phyloP scores from a whole-genome alignment of 1,284 basidiomycete genomes.

The Hemileia vastatrix region DNA sequence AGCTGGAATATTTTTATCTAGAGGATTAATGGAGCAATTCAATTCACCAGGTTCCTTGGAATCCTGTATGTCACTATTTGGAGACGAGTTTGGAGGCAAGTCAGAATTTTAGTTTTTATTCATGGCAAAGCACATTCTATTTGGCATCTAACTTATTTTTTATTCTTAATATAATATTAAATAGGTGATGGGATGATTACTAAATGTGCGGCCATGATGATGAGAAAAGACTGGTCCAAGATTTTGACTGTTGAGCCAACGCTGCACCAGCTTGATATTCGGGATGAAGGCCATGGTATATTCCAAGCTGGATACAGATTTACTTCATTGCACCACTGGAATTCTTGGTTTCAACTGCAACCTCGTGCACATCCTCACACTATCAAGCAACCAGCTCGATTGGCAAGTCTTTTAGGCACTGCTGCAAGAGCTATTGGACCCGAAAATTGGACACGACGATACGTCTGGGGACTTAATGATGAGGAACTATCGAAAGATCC shows the following conservation, averaged over 20 bases:
- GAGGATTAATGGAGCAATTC: constrained; percentile 26
- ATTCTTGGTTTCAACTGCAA: constrained; percentile 19
- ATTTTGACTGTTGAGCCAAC: constrained; percentile 29
- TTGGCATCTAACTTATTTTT: too few species aligned
- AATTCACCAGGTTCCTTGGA: constrained; percentile 28
- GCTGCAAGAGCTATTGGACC: constrained; percentile 29
- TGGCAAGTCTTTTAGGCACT: constrained; percentile 28
- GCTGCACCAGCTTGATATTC: constrained; percentile 34
- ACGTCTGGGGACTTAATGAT: constrained; percentile 31
- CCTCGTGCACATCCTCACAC: constrained; percentile 7
- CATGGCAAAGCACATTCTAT: too few species aligned
- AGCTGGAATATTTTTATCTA: constrained; percentile 30
- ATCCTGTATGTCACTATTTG: constrained; percentile 10
- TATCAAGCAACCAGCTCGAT: constrained; percentile 23
- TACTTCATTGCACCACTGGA: constrained; percentile 35
- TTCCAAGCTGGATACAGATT: constrained; percentile 35
- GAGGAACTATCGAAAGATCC: constrained; percentile 26
- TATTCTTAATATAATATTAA: too few species aligned
- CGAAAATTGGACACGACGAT: constrained; percentile 32
- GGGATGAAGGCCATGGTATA: constrained; percentile 33
- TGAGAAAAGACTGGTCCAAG: constrained; percentile 24
- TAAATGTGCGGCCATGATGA: constrained; percentile 30
- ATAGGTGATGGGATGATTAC: constrained; percentile 32
- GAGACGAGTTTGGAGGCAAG: constrained; percentile 7
- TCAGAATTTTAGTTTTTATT: neutral